Evolutionary conservation across 176 grass and related monocot species (phyloP), one percentile per base, ranked within the genome.

Genomic region (Eleusine indica): DNA sequence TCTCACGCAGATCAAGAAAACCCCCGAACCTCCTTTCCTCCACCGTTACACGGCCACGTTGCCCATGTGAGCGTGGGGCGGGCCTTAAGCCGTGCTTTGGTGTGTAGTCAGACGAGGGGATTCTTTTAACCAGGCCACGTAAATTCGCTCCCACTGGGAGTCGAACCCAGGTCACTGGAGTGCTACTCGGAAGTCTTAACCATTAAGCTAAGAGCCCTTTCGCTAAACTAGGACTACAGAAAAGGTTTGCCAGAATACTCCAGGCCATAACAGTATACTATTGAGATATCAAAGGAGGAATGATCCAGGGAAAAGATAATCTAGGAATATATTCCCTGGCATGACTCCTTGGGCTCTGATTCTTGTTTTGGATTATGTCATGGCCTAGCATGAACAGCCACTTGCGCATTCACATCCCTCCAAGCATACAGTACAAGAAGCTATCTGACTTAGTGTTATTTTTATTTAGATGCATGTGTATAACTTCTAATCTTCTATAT

Each of bases 391-490:
- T 71, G n/a, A 81, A 58, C 37, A 43, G 42, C 49, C 21, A 58
- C 5, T 71, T 30, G 78, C 6, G 39, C 7, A 37, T 69, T 41
- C 7, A 40, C 9, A 28, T 80, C 21, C 22, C 29, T 47, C 41
- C 25, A 66, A 79, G 6, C 7, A 37, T 32, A 49, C 16, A 66
- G 22, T 69, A 80, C 13, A 80, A 57, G 1, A 71, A 56, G 47
- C 49, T 44, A 28, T 29, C 14, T 60, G 67, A 17, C 6, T 11
- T 41, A 21, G 19, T 19, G 10, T 2, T 1, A 5, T 41, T 76
- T 76, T 75, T 64, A 51, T 53, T 75, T 57, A 25, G 47, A 76
- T 10, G 22, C 63, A 76, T 7, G 3, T 68, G 72, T n/a, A 43
- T 3, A 6, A 76, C 40, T 8, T 76, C 5, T 68, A 49, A 6